phyloP scores from a whole-genome alignment of 2,329 filamentous ascomycete species.

The Calcarisporium arbuscula region DNA sequence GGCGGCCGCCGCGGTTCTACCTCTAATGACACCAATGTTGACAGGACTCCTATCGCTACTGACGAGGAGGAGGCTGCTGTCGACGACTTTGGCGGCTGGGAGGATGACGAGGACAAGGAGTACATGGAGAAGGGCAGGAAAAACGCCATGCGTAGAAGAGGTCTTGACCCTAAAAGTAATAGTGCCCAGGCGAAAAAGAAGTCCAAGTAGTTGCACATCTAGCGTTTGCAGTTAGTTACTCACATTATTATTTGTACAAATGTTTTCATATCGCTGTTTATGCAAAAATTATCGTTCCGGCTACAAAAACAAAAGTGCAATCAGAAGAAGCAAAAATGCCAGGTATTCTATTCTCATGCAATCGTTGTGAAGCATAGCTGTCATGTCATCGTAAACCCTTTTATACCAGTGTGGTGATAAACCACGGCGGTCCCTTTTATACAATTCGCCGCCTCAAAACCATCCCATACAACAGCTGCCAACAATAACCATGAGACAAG shows the following conservation, averaged over 20 bases:
- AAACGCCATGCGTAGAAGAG: slow-evolving; percentile 67
- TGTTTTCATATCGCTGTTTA: too few species aligned
- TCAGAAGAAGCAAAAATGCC: too few species aligned
- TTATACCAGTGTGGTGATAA: too few species aligned
- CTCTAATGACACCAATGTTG: slow-evolving; percentile 38
- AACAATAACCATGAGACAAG: too few species aligned
- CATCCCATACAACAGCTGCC: too few species aligned
- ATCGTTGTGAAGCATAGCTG: too few species aligned
- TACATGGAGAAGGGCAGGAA: slow-evolving; percentile 69
- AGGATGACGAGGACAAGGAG: slow-evolving; percentile 65
- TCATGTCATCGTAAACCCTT: neutral
- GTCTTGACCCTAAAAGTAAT: slow-evolving; percentile 56
- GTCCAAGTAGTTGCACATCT: neutral
- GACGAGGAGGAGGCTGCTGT: slow-evolving; percentile 34
- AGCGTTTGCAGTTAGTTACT: neutral
- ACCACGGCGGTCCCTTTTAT: too few species aligned
- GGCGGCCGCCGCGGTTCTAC: too few species aligned
- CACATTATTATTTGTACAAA: too few species aligned
- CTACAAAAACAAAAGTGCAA: slow-evolving; percentile 1
- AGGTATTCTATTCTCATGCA: neutral
- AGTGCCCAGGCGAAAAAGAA: neutral
- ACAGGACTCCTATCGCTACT: slow-evolving; percentile 61
- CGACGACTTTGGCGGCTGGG: slow-evolving; percentile 64
- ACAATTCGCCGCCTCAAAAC: too few species aligned
- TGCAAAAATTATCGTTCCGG: neutral